Conservation (phyloP, 805 yeast genomes). For the Geotrichum ghanense region DNA sequence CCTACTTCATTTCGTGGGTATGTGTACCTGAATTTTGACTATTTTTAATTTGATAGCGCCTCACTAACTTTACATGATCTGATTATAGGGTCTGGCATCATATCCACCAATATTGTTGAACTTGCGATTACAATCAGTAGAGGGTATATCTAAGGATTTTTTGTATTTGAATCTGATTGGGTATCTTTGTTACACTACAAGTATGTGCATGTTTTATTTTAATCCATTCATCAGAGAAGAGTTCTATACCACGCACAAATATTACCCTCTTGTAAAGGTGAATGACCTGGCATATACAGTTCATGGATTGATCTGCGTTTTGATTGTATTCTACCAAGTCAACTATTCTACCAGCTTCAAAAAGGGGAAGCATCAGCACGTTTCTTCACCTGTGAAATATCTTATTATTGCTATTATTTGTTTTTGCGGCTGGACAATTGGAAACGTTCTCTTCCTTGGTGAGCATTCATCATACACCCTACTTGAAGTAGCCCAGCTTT, state of each 20-base stretch:
- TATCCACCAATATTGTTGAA: conserved; percentile 28
- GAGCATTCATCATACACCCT: not conserved
- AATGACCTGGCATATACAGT: conserved; percentile 35
- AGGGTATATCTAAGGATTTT: conserved; percentile 28
- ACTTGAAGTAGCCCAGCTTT: conserved; percentile 30
- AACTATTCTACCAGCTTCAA: conserved; percentile 26
- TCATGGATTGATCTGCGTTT: conserved; percentile 32
- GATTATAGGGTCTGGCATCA: conserved; percentile 26
- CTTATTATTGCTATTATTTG: conserved; percentile 8
- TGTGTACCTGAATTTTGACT: conserved; percentile 1
- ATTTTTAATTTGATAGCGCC: not conserved
- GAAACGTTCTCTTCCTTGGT: conserved; percentile 5
- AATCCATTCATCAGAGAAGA: conserved; percentile 24
- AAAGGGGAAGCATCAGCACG: conserved; percentile 21
- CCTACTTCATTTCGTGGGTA: conserved; percentile 16
- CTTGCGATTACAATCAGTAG: conserved; percentile 23
- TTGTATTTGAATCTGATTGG: conserved; percentile 27
- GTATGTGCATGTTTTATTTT: conserved; percentile 24
- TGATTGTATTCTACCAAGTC: conserved; percentile 28
- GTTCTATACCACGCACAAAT: conserved; percentile 22
- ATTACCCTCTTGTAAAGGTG: conserved; percentile 26
- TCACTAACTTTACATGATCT: not conserved
- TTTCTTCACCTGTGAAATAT: conserved; percentile 18
- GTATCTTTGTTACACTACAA: conserved; percentile 23
- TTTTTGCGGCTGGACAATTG: conserved; percentile 16